phyloP scores from a whole-genome alignment of 352 stramenopile species.

The Plasmopara viticola region DNA sequence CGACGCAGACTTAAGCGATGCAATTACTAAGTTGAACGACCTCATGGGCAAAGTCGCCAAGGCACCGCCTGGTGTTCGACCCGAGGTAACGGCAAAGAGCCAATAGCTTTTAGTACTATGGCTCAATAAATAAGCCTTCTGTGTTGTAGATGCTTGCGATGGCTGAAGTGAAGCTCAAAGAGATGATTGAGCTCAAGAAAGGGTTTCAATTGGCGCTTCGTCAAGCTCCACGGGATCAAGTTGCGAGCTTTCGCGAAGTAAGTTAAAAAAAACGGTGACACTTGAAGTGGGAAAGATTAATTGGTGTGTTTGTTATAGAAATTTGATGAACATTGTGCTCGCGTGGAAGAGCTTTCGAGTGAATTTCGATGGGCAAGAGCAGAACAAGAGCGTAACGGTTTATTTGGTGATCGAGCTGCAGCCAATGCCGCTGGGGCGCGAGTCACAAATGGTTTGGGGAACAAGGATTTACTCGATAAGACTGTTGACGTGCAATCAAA shows the following conservation, averaged over 20 bases:
- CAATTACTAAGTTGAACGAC: conserved; percentile 80
- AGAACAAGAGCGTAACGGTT: conserved; percentile 65
- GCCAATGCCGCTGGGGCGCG: conserved; percentile 13
- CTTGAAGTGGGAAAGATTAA: too few relatives aligned
- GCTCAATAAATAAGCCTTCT: background rate
- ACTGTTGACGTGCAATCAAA: conserved; percentile 77
- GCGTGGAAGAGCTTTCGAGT: conserved; percentile 71
- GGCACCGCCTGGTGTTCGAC: conserved; percentile 57
- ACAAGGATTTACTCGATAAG: conserved; percentile 72
- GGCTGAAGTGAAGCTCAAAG: conserved; percentile 78
- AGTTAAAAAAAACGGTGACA: too few relatives aligned
- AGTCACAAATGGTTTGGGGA: conserved; percentile 28
- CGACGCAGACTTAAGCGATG: conserved; percentile 76
- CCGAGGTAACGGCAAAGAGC: conserved; percentile 32
- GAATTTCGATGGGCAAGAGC: conserved; percentile 78
- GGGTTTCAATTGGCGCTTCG: conserved; percentile 75
- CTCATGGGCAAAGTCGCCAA: conserved; percentile 80
- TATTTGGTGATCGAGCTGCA: conserved; percentile 61
- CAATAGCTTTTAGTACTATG: background rate
- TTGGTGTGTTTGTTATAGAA: conserved; percentile 31
- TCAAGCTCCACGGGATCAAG: conserved; percentile 66
- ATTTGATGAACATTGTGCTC: conserved; percentile 76
- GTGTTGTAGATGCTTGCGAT: conserved; percentile 50
- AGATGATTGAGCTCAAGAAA: conserved; percentile 83
- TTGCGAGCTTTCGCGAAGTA: conserved; percentile 65